Base-by-base conservation (phyloP, 2,329 filamentous ascomycete genomes). In the Stachybotrys chlorohalonatus region DNA sequence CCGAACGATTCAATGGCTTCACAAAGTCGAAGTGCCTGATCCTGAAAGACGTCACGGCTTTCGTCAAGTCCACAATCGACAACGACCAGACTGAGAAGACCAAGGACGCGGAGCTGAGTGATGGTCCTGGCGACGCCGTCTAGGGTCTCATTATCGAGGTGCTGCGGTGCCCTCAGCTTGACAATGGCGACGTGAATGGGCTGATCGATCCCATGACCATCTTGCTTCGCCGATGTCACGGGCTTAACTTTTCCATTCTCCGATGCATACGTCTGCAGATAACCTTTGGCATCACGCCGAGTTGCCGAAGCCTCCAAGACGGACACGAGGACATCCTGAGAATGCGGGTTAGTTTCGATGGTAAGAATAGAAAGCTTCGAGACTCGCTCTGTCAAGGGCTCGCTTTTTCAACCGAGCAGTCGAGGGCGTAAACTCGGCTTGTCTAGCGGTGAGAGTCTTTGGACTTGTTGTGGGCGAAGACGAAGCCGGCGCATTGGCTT, bases 211-310 rank as follows among this genome's bases (percentile, higher is more conserved):
- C 55, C 52, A 16, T 52, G n/a, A 16, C 17, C 32, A 11, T 75
- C 67, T 49, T 72, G 63, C 53, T 73, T 72, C 53, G 73, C 67
- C 54, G 60, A 64, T 56, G 54, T 53, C 54, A 58, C 59, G 63
- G 54, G 51, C 47, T 60, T 32, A 13, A 64, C 59, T 56, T 66
- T 61, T 48, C 60, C 57, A 6, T 63, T 61, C 51, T 68, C 68
- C 62, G 60, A 64, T 59, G 62, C 85, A 68, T 96, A 95, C 57
- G 90, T 92, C 62, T 94, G 87, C 15, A 99, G 79, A 66, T 96
- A 99, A 45, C 89, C 85, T 70, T 89, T 92, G 51, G 92, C 91
- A 73, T 99, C 94, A 63, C 94, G 85, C 71, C 92, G 95, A 0
- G 93, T 96, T 6, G 92, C 89, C 11, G 91, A 90, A 16, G 92